A percentile compares a stretch with the other conserved stretches of the same genome.
phyloP scores from a whole-genome alignment of 1,284 basidiomycete species.

The Erythrobasidium hasegawianum region DNA sequence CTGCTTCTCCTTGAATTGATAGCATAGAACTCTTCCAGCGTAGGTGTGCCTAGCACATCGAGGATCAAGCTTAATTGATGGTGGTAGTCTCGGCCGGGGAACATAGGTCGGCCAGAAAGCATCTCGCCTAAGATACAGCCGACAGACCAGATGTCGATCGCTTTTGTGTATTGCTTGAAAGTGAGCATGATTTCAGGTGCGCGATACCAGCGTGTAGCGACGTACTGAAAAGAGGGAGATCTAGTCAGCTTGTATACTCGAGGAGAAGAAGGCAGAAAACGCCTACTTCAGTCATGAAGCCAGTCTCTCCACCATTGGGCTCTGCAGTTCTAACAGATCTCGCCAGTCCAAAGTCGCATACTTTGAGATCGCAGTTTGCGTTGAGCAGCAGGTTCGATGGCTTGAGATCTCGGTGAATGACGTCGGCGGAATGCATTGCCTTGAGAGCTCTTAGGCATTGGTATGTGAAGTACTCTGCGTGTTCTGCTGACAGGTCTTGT shows the following conservation, averaged over 20 bases:
- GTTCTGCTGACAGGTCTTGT: conserved; percentile 66
- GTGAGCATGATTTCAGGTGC: conserved; percentile 93
- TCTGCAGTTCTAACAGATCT: conserved; percentile 58
- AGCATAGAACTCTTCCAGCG: conserved; percentile 80
- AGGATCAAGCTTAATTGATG: conserved; percentile 87
- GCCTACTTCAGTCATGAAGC: conserved; percentile 76
- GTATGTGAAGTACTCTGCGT: conserved; percentile 48
- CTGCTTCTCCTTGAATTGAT: conserved; percentile 79
- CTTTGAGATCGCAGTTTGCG: conserved; percentile 51
- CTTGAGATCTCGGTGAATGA: conserved; percentile 51
- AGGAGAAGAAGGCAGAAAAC: not conserved
- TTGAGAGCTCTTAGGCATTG: conserved; percentile 50
- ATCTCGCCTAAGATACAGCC: conserved; percentile 97
- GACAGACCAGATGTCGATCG: conserved; percentile 68
- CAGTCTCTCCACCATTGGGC: conserved; percentile 69
- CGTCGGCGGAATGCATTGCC: conserved; percentile 49
- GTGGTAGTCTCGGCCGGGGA: conserved; percentile 71
- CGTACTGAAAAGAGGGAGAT: conserved; percentile 66
- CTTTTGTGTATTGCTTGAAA: conserved; percentile 59
- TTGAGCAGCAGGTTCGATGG: conserved; percentile 51
- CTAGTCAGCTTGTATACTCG: not conserved
- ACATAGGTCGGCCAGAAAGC: conserved; percentile 86
- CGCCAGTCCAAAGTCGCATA: conserved; percentile 93
- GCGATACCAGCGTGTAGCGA: conserved; percentile 93
- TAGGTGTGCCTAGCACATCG: conserved; percentile 84